phyloP scores from a whole-genome alignment of 2,329 filamentous ascomycete genomes.

The Nemania sp. region DNA sequence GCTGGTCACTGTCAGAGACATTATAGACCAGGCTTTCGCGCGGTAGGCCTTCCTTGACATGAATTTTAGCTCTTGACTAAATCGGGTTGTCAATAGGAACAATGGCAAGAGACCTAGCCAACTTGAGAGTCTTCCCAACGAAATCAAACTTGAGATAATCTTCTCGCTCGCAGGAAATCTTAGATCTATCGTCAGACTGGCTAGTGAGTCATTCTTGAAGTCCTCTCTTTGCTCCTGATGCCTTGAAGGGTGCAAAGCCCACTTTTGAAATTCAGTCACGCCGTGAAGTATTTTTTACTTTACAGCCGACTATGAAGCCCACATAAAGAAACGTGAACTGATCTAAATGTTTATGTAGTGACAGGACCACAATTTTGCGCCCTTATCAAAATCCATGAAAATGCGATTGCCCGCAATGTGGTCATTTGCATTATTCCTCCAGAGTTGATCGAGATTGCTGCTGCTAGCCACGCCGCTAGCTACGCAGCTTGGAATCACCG shows the following conservation, averaged over 20 bases:
- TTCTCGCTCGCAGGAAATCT: neutral
- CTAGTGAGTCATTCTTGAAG: neutral
- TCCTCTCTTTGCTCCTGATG: neutral
- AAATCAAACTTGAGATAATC: slow-evolving; percentile 16
- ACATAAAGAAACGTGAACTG: neutral
- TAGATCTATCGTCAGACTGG: slow-evolving; percentile 2
- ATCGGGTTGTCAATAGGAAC: neutral
- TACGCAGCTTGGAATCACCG: neutral
- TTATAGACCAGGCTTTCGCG: neutral
- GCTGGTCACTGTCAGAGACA: neutral
- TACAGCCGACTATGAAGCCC: neutral
- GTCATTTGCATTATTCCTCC: neutral
- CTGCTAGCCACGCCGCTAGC: neutral
- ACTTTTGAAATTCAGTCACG: neutral
- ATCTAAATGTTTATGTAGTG: slow-evolving; percentile 3
- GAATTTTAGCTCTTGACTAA: neutral
- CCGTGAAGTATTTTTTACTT: neutral
- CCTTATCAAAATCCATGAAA: slow-evolving; percentile 6
- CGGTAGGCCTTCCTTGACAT: slow-evolving; percentile 5
- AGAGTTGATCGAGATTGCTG: neutral
- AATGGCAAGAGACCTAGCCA: neutral
- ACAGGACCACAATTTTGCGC: slow-evolving; percentile 14
- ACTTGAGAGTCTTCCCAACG: slow-evolving; percentile 23
- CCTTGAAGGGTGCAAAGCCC: neutral
- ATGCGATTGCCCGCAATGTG: neutral